Percentiles rank a stretch among this genome's conserved stretches.
phyloP scores from a whole-genome alignment of 495 filamentous ascomycete genomes.

The Cladorrhinum samala region DNA sequence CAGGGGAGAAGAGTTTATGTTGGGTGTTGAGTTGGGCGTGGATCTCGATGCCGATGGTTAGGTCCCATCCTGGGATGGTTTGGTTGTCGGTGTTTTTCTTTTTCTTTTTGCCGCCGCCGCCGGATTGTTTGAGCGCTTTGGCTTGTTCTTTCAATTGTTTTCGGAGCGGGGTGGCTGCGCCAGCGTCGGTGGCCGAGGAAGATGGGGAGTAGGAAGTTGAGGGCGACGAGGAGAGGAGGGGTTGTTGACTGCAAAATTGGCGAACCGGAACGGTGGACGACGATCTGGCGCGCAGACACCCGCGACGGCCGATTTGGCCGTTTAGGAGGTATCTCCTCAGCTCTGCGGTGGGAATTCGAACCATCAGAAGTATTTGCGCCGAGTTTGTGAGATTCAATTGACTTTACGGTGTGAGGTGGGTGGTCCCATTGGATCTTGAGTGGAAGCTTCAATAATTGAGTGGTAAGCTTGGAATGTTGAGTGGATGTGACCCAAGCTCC shows the following conservation, averaged over 20 bases:
- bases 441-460: background rate
- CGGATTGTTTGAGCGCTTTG: constrained; percentile 42
- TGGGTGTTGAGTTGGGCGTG: constrained; percentile 91
- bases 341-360: constrained; percentile 28
- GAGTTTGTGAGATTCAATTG: background rate
- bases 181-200: background rate
- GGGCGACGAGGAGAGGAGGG: background rate
- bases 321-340: constrained; percentile 44
- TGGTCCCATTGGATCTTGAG: background rate
- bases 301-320: constrained; percentile 35
- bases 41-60: constrained; percentile 94
- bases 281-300: constrained; percentile 32
- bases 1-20: constrained; percentile 78
- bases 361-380: constrained; percentile 19
- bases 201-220: background rate
- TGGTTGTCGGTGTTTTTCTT: constrained; percentile 44
- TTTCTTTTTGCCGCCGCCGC: constrained; percentile 23
- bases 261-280: background rate
- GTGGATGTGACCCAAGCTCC: background rate
- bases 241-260: no score
- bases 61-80: constrained; percentile 64
- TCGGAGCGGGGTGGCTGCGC: constrained; percentile 48
- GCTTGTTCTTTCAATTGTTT: constrained; percentile 72
- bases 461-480: no score
- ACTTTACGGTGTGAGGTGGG: background rate